A percentile compares a stretch with the other conserved stretches of the same genome.
These are phyloP conservation scores for Staphylotrichum longicolle DNA, from an alignment of 495 filamentous ascomycete species.

Conservation along the genomic window DNA sequence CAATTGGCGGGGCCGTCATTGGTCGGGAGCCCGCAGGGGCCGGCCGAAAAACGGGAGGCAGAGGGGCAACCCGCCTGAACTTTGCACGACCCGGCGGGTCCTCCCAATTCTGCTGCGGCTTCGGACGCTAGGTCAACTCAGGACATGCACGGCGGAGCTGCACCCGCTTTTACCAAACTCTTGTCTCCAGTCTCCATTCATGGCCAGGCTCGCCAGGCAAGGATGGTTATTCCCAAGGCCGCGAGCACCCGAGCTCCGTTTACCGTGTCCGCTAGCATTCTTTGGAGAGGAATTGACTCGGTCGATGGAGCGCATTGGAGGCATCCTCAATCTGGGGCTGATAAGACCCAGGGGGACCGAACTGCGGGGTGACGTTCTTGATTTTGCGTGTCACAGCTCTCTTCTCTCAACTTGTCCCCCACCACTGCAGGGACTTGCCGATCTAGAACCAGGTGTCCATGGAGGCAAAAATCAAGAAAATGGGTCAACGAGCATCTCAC, in stretches of 20 bases:
- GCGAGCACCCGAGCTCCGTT: background rate
- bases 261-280: background rate
- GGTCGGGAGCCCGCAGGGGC: background rate
- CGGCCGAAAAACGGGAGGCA: constrained; percentile 17
- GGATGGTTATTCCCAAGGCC: background rate
- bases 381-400: too few relatives aligned
- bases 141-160: too few relatives aligned
- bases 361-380: background rate
- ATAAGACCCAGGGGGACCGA: background rate
- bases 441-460: too few relatives aligned
- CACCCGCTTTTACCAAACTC: too few relatives aligned
- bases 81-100: constrained; percentile 4
- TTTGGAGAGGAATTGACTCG: background rate
- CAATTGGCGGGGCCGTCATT: constrained; percentile 21
- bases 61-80: constrained; percentile 9
- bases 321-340: background rate
- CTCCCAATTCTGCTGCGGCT: constrained; percentile 16
- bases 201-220: background rate
- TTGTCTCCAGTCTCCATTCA: too few relatives aligned
- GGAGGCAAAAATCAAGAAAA: too few relatives aligned
- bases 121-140: constrained; percentile 5
- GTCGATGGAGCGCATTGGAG: background rate
- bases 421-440: too few relatives aligned
- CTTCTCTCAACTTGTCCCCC: too few relatives aligned
- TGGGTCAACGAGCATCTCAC: too few relatives aligned